A percentile compares a stretch with the other conserved stretches of the same genome.
Evolutionary conservation across 1,284 basidiomycete species (phyloP).

Genomic region (Ganoderma resinaceum): DNA sequence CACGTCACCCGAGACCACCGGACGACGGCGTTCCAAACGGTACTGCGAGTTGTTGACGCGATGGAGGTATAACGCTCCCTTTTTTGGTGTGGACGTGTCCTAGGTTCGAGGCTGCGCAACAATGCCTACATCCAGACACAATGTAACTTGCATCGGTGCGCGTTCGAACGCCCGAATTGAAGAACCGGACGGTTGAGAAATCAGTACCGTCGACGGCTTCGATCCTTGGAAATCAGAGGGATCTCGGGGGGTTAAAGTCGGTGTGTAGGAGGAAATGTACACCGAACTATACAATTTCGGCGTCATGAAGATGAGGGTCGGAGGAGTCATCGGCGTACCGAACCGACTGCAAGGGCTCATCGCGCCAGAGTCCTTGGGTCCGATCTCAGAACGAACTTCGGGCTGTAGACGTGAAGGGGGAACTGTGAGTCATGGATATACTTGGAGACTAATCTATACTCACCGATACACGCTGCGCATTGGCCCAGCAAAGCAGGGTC

Average conservation of each 20-base stretch:
- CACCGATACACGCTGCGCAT: slow-evolving; percentile 11
- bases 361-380: slow-evolving; percentile 18
- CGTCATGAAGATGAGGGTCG: neutral
- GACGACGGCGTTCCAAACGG: neutral
- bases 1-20: neutral
- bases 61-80: neutral
- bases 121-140: slow-evolving; percentile 5
- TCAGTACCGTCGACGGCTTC: slow-evolving; percentile 1
- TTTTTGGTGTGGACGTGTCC: slow-evolving; percentile 1
- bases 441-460: slow-evolving; percentile 1
- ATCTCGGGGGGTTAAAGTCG: neutral
- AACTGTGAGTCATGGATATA: slow-evolving; percentile 12
- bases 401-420: slow-evolving; percentile 11
- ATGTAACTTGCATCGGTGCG: slow-evolving; percentile 7
- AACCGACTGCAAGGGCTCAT: slow-evolving; percentile 12
- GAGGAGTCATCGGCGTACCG: slow-evolving; percentile 18
- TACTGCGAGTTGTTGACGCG: neutral
- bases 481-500: slow-evolving; percentile 5
- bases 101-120: slow-evolving; percentile 12
- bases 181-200: neutral
- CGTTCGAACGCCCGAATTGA: slow-evolving; percentile 8
- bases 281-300: neutral
- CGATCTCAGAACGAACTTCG: neutral
- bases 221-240: neutral
- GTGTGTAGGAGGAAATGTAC: neutral